Evolutionary conservation across 106 monocot species (phyloP), one percentile per base, ranked within the genome.

Genomic region (Phalaenopsis equestris): DNA sequence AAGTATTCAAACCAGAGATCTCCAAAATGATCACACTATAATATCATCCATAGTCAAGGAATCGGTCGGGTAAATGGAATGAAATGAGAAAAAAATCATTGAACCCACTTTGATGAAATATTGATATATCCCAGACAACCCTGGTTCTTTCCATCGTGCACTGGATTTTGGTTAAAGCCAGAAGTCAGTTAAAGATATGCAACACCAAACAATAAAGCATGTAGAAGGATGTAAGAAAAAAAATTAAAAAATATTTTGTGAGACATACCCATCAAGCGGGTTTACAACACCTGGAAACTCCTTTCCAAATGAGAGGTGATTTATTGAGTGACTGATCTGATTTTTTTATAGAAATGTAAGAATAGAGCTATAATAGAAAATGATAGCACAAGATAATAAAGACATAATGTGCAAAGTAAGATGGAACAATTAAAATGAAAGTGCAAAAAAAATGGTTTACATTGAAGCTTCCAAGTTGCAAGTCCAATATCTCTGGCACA

Each of bases 251-350:
- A 43, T 16, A 7, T 49, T 2, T 5, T 30, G 18, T 11, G 24
- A 70, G 10, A 39, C 76, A 24, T 49, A 76, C 76, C 83, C 83
- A 74, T 83, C 79, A 48, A 83, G 83, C 58, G 83, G 98, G 84
- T 99, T 99, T 80, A 99, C 85, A 81, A 85, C 92, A 87, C 98
- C 98, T 72, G 98, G 98, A 72, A 93, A 99, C 55, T 93, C 91
- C 80, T 86, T 86, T 79, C 98, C 98, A 86, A 99, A 99, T 41
- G 98, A 91, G 21, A 99, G 82, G 46, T 99, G 94, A 77, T 99
- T 99, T 68, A 99, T 99, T 79, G 82, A 94, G 84, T 99, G 98
- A 76, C 91, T 99, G 81, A 94, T 90, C 98, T 99, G 87, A n/a
- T 79, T 48, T 78, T 79, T 37, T 61, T 49, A 52, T 75, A 67